Evolutionary conservation across 176 grass and related monocot genomes (phyloP).

Genomic region (Dactylis glomerata): DNA sequence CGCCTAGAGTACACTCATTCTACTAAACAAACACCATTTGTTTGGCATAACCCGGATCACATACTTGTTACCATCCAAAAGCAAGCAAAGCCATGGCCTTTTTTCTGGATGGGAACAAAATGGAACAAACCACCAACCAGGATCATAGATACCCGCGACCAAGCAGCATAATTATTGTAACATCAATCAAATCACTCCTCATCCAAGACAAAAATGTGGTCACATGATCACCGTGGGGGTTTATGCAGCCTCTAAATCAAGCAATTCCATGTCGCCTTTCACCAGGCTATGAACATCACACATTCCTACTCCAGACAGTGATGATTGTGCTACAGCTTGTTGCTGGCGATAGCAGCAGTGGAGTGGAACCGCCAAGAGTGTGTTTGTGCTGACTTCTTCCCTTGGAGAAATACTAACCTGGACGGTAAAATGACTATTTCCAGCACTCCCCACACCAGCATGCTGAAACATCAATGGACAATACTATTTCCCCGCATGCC

Average conservation of each 20-base stretch:
- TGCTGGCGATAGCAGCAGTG: not conserved
- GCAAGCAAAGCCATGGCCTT: not conserved
- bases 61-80: conserved; percentile 11
- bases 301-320: not conserved
- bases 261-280: not conserved
- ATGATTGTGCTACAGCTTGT: not conserved
- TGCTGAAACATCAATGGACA: not conserved
- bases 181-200: not conserved
- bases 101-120: conserved; percentile 17
- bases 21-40: not conserved
- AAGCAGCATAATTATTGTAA: not conserved
- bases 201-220: not conserved
- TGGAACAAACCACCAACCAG: conserved; percentile 37
- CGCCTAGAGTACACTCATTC: not conserved
- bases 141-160: conserved; percentile 29
- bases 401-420: not conserved
- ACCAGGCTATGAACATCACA: not conserved
- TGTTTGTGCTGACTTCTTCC: conserved; percentile 20
- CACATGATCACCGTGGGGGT: not conserved
- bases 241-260: conserved; percentile 14
- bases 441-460: not conserved
- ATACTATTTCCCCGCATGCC: not conserved
- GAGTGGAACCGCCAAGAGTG: not conserved
- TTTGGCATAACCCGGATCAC: not conserved
- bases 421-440: not conserved